Conservation (phyloP, 2,329 filamentous ascomycete species). For the Calonectria ilicicola region DNA sequence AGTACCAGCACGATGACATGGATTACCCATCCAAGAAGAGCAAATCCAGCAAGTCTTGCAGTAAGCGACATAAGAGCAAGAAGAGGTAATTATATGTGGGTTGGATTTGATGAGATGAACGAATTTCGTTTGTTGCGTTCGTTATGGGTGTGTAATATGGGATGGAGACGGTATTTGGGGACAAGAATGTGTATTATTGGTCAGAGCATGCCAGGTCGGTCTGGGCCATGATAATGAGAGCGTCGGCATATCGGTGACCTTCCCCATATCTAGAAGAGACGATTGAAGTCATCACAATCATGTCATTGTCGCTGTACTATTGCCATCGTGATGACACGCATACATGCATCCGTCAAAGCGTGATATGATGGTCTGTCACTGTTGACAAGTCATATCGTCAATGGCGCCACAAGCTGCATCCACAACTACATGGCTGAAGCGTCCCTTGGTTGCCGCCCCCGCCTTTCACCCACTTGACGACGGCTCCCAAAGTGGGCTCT, state of each 20-base stretch:
- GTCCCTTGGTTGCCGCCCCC: not conserved
- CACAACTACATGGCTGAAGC: not conserved
- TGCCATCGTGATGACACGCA: not conserved
- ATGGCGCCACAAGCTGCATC: not conserved
- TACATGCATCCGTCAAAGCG: not conserved
- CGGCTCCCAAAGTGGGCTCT: not conserved
- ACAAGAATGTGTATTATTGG: not conserved
- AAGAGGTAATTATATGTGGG: constrained; percentile 21
- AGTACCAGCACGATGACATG: constrained; percentile 45
- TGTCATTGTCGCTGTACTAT: not conserved
- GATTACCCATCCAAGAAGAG: constrained; percentile 45
- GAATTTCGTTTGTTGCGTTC: not conserved
- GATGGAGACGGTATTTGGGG: not conserved
- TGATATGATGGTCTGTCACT: not conserved
- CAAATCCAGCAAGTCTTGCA: constrained; percentile 37
- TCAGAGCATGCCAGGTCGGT: not conserved
- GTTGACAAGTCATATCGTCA: not conserved
- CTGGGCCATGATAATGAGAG: not conserved
- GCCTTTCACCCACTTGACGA: not conserved
- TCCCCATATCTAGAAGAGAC: not conserved
- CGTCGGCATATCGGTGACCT: not conserved
- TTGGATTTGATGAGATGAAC: not conserved
- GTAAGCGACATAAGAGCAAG: constrained; percentile 41
- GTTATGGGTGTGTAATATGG: not conserved
- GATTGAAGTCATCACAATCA: not conserved